phyloP scores from a whole-genome alignment of 169 alveolate genomes.

The Theileria parva region DNA sequence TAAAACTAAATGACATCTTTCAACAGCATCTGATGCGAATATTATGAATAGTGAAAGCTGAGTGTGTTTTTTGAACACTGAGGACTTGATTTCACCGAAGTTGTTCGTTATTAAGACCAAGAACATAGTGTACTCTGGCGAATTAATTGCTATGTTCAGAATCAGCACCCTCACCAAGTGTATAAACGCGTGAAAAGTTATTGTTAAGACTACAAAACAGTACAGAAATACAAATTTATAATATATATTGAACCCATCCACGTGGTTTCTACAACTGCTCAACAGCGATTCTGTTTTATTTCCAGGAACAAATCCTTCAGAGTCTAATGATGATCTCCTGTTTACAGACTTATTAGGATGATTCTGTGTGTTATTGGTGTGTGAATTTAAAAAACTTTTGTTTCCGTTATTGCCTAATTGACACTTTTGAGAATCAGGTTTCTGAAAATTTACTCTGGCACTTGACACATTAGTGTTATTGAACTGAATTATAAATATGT shows the following conservation, averaged over 20 bases:
- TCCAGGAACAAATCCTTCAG: background rate
- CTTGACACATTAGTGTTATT: background rate
- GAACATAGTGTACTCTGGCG: conserved; percentile 89
- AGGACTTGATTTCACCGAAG: conserved; percentile 86
- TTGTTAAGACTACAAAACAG: conserved; percentile 67
- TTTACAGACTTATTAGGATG: background rate
- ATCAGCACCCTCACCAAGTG: conserved; percentile 85
- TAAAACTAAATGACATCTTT: conserved; percentile 81
- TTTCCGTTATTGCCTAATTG: background rate
- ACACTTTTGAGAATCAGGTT: background rate
- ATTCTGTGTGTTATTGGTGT: background rate
- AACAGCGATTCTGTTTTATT: conserved; percentile 15
- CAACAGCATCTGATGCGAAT: conserved; percentile 86
- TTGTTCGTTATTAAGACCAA: conserved; percentile 85
- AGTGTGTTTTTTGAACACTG: conserved; percentile 86
- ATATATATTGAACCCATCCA: conserved; percentile 28
- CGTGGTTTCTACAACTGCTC: conserved; percentile 6
- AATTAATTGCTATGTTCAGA: conserved; percentile 86
- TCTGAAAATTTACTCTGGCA: background rate
- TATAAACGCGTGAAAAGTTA: conserved; percentile 78
- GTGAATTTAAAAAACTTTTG: background rate
- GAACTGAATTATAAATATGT: conserved; percentile 10
- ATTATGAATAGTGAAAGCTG: conserved; percentile 75
- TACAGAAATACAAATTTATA: conserved; percentile 46
- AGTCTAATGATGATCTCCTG: background rate